Base-by-base conservation (phyloP, 2,329 filamentous ascomycete species). In the Xylariales sp. region DNA sequence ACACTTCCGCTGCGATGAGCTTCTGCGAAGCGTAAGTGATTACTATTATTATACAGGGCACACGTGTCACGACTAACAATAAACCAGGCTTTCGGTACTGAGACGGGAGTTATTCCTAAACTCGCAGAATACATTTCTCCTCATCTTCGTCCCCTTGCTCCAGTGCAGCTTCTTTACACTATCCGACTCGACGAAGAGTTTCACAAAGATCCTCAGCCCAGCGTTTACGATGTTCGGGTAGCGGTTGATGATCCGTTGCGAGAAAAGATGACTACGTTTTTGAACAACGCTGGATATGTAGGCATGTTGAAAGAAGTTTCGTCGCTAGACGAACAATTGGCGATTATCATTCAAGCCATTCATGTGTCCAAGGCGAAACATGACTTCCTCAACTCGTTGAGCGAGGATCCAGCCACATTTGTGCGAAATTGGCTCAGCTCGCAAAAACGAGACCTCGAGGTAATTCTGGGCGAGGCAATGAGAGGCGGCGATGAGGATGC, bases 181-280 rank as follows among this genome's bases (percentile, higher is more conserved):
- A 96, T 99, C 77, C 93, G 95, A 67, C 92, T 97, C 48, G 96
- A 99, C 79, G 86, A 93, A 75, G 89, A 90, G 8, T 95, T 94
- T 76, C 91, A 95, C 77, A 89, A 89, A 72, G 82, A 89, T 64
- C 91, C 93, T 3, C 84, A 88, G 59, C 90, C 93, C 0, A 97
- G 94, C 5, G 85, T 98, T 74, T 97, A 97, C 82, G 95, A 98
- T 79, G 86, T 99, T 55, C 90, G 90, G 74, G 92, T 99, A 53
- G 86, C 90, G 1, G 87, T 97, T 16, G 93, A 97, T 73, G 93
- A 97, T 77, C 93, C 94, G 0, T 85, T 97, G 57, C 90, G 90
- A 59, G 85, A 86, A 41, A 88, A 87, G 74, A 86, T 93, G 78
- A 80, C 87, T 49, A 83, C 88, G 14, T 85, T 93, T 71, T 85